Evolutionary conservation across 148 eudicot genomes (phyloP).

Genomic region (Rhododendron henanense): DNA sequence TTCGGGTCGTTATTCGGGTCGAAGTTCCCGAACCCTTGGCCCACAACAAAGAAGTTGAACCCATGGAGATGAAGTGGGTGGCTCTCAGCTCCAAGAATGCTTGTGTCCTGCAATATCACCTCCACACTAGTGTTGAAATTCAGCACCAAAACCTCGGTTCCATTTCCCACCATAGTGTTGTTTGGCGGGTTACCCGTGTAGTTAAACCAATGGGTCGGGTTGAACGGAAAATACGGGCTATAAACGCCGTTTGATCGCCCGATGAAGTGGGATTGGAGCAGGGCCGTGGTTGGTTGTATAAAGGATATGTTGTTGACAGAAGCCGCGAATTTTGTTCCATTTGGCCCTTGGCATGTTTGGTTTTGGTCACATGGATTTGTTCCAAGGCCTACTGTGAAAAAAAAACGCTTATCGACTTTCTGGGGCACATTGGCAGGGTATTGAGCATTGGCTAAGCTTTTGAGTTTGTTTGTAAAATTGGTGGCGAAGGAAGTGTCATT

Average conservation of each 20-base stretch:
- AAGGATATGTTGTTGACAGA: constrained; percentile 27
- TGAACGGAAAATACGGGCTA: constrained; percentile 24
- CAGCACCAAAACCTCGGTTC: constrained; percentile 28
- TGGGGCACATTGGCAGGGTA: constrained; percentile 68
- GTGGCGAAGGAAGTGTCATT: constrained; percentile 52
- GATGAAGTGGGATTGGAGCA: constrained; percentile 27
- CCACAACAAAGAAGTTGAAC: constrained; percentile 31
- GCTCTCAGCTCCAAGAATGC: constrained; percentile 36
- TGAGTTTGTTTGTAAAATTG: constrained; percentile 37
- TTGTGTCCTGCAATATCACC: constrained; percentile 32
- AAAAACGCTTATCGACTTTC: constrained; percentile 38
- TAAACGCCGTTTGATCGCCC: constrained; percentile 27
- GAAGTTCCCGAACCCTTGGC: constrained; percentile 33
- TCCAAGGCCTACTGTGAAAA: constrained; percentile 63
- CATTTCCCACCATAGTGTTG: constrained; percentile 30
- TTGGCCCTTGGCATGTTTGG: constrained; percentile 35
- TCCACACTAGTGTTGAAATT: constrained; percentile 35
- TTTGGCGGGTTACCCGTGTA: constrained; percentile 31
- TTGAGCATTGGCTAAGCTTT: constrained; percentile 43
- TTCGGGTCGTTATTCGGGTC: constrained; percentile 23
- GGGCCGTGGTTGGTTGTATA: constrained; percentile 22
- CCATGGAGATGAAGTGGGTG: constrained; percentile 36
- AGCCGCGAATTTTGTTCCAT: constrained; percentile 37
- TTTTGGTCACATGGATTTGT: constrained; percentile 50
- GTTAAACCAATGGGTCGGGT: constrained; percentile 29